phyloP scores from a whole-genome alignment of 140 eudicot genomes.

The Bidens hawaiensis region DNA sequence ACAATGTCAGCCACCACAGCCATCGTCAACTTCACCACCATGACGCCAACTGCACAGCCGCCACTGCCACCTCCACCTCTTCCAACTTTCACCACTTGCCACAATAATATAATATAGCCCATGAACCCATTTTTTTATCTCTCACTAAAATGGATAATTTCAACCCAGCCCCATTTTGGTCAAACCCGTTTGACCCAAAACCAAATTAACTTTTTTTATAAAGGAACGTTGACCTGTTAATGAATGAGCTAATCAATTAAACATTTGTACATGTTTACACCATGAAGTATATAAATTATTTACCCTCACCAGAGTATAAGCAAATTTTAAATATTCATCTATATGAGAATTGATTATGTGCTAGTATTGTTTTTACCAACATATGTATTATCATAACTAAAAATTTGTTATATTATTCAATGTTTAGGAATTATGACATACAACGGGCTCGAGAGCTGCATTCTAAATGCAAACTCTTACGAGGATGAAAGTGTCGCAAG shows the following conservation, averaged over 20 bases:
- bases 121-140: too few species aligned
- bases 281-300: not conserved
- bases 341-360: not conserved
- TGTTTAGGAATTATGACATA: slow-evolving; percentile 74
- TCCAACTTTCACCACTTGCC: too few species aligned
- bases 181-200: too few species aligned
- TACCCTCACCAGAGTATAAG: not conserved
- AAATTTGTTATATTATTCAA: not conserved
- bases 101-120: too few species aligned
- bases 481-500: slow-evolving; percentile 58
- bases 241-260: too few species aligned
- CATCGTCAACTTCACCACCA: too few species aligned
- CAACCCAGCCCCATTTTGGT: too few species aligned
- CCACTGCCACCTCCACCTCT: too few species aligned
- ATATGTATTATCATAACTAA: not conserved
- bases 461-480: slow-evolving; percentile 46
- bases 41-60: too few species aligned
- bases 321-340: not conserved
- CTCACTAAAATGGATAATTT: too few species aligned
- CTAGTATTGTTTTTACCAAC: not conserved
- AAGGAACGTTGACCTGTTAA: not conserved
- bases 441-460: slow-evolving; percentile 91
- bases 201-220: too few species aligned
- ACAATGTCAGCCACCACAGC: too few species aligned
- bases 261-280: slow-evolving; percentile 1